Evolutionary conservation across 352 stramenopile genomes (phyloP), one percentile per base, ranked within the genome.

Genomic region (Achlya hypogyna): DNA sequence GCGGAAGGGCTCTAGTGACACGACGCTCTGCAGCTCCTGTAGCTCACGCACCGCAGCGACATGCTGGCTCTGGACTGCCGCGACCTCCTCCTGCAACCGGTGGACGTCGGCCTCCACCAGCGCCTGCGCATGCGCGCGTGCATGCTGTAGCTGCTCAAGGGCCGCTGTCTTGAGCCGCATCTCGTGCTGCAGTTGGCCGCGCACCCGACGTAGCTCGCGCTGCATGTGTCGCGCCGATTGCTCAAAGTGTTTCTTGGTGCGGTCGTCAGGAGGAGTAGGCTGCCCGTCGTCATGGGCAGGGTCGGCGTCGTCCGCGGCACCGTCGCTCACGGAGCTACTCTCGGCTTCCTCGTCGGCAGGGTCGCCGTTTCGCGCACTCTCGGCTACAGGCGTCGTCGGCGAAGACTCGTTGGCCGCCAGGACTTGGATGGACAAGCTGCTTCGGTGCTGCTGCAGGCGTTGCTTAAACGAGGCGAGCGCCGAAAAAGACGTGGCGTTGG

Each of bases 191-290:
- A 91, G 69, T 60, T 91, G 81, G 59, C 80, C 72, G 60, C 87
- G 78, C 22, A 91, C 52, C 2, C 83, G 78, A 45, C 75, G 75
- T 58, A 91, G 87, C 63, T 89, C 79, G 29, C 81, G 86, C 58
- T 89, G 78, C 42, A 77, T 83, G 45, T 91, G 83, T 2, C 76
- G 75, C 34, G 65, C 69, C 1, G 77, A 74, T 69, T 31, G 45
- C 58, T 31, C 14, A 20, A 38, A 32, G 18, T 49, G 47, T n/a
- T n/a, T n/a, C n/a, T n/a, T n/a, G n/a, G n/a, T n/a, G n/a, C n/a
- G n/a, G n/a, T n/a, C n/a, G n/a, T n/a, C n/a, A n/a, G n/a, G n/a
- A n/a, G n/a, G n/a, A n/a, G n/a, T n/a, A n/a, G n/a, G n/a, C n/a
- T n/a, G n/a, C n/a, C n/a, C n/a, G n/a, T n/a, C n/a, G n/a, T n/a